Conservation (phyloP, 179 eudicot species). For the Spergularia azorica region DNA sequence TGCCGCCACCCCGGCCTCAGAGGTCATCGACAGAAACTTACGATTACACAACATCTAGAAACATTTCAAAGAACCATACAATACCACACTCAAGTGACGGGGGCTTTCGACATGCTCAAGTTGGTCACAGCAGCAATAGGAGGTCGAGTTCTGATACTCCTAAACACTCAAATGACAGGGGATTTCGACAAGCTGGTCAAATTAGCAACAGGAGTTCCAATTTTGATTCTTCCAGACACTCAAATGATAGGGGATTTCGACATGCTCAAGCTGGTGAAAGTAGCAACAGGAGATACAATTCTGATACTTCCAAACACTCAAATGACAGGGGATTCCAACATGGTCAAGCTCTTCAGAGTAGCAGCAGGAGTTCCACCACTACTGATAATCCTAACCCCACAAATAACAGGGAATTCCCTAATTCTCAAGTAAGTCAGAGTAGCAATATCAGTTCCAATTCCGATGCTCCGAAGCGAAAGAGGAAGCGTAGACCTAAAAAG, state of each 20-base stretch:
- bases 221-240: neutral
- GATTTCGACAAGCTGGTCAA: conserved; percentile 12
- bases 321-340: neutral
- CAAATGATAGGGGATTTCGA: conserved; percentile 1
- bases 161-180: neutral
- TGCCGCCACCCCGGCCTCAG: conserved; percentile 84
- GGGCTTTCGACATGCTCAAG: conserved; percentile 5
- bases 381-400: neutral
- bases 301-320: neutral
- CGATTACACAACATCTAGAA: conserved; percentile 44
- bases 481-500: conserved; percentile 97
- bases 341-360: neutral
- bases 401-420: conserved; percentile 38
- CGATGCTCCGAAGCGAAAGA: conserved; percentile 75
- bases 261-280: conserved; percentile 8
- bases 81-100: conserved; percentile 39
- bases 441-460: conserved; percentile 89
- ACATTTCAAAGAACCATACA: conserved; percentile 42
- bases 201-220: conserved; percentile 3
- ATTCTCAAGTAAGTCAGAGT: conserved; percentile 64
- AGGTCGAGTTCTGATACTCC: neutral
- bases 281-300: neutral
- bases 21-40: conserved; percentile 38
- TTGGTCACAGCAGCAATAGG: conserved; percentile 2
- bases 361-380: conserved; percentile 3